Percentiles rank a stretch among this genome's conserved stretches.
These are phyloP conservation scores for Telopea speciosissima DNA, from an alignment of 177 flowering plant genomes.

Conservation along the genomic window DNA sequence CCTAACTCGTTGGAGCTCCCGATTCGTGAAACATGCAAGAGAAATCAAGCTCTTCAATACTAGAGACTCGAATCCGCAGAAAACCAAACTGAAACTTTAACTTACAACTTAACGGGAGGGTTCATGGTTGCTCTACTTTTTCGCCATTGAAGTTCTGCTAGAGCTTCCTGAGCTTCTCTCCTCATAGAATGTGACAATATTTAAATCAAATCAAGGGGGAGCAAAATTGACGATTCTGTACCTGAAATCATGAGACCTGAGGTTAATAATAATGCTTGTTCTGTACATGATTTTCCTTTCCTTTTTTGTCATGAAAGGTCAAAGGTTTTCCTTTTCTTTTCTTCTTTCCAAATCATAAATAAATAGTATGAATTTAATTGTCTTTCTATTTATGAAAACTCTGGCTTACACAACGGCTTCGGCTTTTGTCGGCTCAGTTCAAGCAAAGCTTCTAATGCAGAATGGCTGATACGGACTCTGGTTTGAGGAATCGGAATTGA, in stretches of 20 bases:
- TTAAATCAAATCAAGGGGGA: background rate
- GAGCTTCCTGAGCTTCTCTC: background rate
- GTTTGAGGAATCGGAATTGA: too few relatives aligned
- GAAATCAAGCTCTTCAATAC: background rate
- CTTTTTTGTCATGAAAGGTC: too few relatives aligned
- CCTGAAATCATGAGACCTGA: background rate
- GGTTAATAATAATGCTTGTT: background rate
- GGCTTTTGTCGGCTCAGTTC: too few relatives aligned
- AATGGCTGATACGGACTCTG: too few relatives aligned
- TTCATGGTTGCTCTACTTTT: background rate
- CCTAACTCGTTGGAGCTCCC: conserved; percentile 8
- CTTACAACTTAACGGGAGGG: background rate
- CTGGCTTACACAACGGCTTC: background rate
- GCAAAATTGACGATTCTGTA: background rate
- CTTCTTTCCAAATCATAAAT: too few relatives aligned
- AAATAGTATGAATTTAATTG: too few relatives aligned
- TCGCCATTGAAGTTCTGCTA: background rate
- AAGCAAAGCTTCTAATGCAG: background rate
- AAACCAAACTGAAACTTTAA: background rate
- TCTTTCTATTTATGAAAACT: too few relatives aligned
- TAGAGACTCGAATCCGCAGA: background rate
- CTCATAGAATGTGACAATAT: background rate
- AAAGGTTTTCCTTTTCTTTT: too few relatives aligned
- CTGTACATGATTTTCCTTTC: background rate
- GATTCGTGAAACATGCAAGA: background rate